These are phyloP conservation scores for Rhodotorula glutinis DNA, from an alignment of 1,284 basidiomycete genomes.

Conservation along the genomic window DNA sequence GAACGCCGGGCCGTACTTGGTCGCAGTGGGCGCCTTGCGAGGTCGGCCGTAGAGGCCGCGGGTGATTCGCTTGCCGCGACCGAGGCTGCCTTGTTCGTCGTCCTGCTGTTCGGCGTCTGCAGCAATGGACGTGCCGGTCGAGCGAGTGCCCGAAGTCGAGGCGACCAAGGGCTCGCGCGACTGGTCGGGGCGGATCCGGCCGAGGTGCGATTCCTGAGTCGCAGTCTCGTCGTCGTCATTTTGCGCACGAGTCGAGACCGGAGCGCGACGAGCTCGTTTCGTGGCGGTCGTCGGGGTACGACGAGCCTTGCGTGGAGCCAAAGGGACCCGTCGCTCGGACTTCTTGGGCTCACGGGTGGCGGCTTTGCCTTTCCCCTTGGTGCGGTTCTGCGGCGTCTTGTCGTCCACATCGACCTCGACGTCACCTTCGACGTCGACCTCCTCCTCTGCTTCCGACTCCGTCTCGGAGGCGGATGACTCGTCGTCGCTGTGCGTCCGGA, in stretches of 20 bases:
- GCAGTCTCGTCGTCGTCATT: conserved; percentile 17
- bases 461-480: too few species aligned
- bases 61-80: conserved; percentile 9
- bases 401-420: too few species aligned
- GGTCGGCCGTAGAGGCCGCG: neutral
- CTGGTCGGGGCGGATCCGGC: conserved; percentile 3
- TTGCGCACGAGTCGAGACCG: neutral
- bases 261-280: too few species aligned
- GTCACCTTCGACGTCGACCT: too few species aligned
- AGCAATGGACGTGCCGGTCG: neutral
- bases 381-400: too few species aligned
- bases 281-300: too few species aligned
- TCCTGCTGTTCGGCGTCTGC: neutral
- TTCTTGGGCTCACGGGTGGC: too few species aligned
- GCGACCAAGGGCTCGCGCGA: neutral
- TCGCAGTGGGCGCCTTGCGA: neutral
- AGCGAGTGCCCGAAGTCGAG: neutral
- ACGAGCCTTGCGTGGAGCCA: too few species aligned
- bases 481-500: too few species aligned
- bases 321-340: too few species aligned
- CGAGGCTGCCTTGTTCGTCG: neutral
- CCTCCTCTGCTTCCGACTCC: too few species aligned
- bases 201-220: conserved; percentile 15
- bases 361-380: too few species aligned
- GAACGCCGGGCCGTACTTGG: neutral